phyloP scores from a whole-genome alignment of 2,329 filamentous ascomycete genomes.

The Ceratocystis lukuohia region DNA sequence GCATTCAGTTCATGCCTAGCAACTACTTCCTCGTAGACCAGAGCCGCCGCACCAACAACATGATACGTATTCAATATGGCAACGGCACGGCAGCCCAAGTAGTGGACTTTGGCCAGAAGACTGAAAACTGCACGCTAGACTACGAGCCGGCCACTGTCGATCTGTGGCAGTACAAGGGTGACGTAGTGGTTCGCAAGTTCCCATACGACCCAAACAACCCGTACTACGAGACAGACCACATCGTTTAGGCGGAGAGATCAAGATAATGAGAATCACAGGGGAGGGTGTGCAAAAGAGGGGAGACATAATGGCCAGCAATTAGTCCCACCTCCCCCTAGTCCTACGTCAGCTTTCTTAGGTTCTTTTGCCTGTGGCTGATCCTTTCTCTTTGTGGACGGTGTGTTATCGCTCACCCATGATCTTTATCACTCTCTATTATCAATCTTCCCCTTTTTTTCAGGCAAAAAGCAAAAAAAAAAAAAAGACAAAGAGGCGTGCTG shows the following conservation, averaged over 20 bases:
- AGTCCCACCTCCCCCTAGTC: background rate
- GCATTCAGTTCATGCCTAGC: conserved; percentile 26
- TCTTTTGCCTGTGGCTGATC: background rate
- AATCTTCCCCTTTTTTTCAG: background rate
- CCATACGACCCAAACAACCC: conserved; percentile 21
- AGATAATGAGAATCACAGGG: background rate
- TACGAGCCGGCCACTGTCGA: conserved; percentile 24
- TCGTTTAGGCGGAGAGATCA: conserved; percentile 12
- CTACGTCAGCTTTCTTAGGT: background rate
- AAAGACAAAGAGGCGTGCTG: background rate
- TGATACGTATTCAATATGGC: conserved; percentile 28
- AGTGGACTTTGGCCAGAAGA: conserved; percentile 26
- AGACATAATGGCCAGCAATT: background rate
- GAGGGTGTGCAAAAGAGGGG: background rate
- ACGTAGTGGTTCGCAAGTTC: conserved; percentile 21
- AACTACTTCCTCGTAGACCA: conserved; percentile 23
- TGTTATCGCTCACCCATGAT: background rate
- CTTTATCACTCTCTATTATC: background rate
- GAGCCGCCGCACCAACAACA: conserved; percentile 26
- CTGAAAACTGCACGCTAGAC: conserved; percentile 25
- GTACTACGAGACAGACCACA: conserved; percentile 18
- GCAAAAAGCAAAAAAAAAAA: too few species aligned
- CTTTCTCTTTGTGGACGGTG: background rate
- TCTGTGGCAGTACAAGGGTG: conserved; percentile 25
- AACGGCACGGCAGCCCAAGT: conserved; percentile 26